A percentile compares a stretch with the other conserved stretches of the same genome.
phyloP scores from a whole-genome alignment of 2,329 filamentous ascomycete species.

The Apiospora aurea region DNA sequence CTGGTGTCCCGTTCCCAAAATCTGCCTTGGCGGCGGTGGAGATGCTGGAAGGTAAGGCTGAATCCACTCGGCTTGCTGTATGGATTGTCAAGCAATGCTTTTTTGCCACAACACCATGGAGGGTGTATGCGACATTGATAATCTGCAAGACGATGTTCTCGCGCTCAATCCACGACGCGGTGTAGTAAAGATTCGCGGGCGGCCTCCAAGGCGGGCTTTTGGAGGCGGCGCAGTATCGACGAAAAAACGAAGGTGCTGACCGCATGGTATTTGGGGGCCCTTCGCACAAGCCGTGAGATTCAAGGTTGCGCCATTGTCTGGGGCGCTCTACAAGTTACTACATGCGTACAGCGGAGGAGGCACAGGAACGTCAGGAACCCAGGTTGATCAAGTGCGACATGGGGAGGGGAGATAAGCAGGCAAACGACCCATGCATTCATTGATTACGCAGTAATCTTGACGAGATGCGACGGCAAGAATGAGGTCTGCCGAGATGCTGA shows the following conservation, averaged over 20 bases:
- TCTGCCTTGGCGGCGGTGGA: slow-evolving; percentile 9
- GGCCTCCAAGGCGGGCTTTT: background rate
- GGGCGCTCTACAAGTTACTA: background rate
- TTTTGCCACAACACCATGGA: slow-evolving; percentile 16
- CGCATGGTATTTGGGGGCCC: background rate
- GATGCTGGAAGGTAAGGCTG: background rate
- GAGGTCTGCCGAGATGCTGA: slow-evolving; percentile 8
- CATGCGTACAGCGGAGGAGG: background rate
- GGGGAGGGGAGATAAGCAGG: background rate
- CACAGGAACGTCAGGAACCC: background rate
- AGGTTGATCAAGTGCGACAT: background rate
- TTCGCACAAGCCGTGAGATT: background rate
- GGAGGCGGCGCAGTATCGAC: background rate
- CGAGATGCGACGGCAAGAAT: background rate
- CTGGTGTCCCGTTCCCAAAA: slow-evolving; percentile 15
- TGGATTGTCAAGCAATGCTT: background rate
- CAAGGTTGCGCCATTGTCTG: background rate
- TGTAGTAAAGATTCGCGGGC: background rate
- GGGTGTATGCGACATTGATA: background rate
- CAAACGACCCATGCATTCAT: background rate
- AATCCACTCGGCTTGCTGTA: background rate
- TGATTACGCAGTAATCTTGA: background rate
- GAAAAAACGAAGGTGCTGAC: background rate
- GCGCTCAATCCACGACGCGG: background rate
- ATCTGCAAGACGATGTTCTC: background rate